Percentiles rank a stretch among this genome's conserved stretches.
Evolutionary conservation across 2,329 filamentous ascomycete species (phyloP).

Genomic region (Blumeria hordei): DNA sequence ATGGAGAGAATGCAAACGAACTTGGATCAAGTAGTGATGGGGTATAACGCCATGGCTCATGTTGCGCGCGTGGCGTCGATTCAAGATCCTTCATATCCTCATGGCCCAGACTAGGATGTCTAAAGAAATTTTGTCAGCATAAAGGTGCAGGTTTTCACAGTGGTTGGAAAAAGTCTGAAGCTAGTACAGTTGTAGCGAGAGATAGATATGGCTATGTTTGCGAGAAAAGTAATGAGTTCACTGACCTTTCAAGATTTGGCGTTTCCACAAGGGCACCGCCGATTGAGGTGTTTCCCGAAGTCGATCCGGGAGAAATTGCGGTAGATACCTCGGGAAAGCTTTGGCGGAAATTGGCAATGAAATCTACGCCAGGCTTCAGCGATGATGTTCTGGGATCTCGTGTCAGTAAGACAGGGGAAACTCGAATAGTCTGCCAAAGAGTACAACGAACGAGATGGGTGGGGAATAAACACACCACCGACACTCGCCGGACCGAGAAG

Average conservation of each 20-base stretch:
- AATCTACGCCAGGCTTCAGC: slow-evolving; percentile 66
- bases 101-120: slow-evolving; percentile 11
- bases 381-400: slow-evolving; percentile 25
- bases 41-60: slow-evolving; percentile 71
- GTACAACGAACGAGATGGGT: too few relatives aligned
- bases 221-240: neutral
- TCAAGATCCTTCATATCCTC: slow-evolving; percentile 46
- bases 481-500: too few relatives aligned
- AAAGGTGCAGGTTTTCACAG: too few relatives aligned
- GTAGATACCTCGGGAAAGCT: slow-evolving; percentile 52
- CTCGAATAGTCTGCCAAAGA: too few relatives aligned
- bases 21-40: slow-evolving; percentile 72
- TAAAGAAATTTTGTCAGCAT: slow-evolving; percentile 1
- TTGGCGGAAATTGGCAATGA: slow-evolving; percentile 64
- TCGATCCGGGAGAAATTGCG: slow-evolving; percentile 21
- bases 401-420: too few relatives aligned
- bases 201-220: neutral
- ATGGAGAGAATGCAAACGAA: slow-evolving; percentile 55
- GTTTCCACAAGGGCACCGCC: slow-evolving; percentile 9
- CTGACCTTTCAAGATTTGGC: slow-evolving; percentile 11
- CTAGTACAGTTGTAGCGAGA: neutral
- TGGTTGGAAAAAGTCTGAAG: too few relatives aligned
- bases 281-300: slow-evolving; percentile 14
- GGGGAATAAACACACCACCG: too few relatives aligned
- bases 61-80: slow-evolving; percentile 54